Conservation (phyloP, 768 basidiomycete species). For the Agaricus sinodeliciosus region DNA sequence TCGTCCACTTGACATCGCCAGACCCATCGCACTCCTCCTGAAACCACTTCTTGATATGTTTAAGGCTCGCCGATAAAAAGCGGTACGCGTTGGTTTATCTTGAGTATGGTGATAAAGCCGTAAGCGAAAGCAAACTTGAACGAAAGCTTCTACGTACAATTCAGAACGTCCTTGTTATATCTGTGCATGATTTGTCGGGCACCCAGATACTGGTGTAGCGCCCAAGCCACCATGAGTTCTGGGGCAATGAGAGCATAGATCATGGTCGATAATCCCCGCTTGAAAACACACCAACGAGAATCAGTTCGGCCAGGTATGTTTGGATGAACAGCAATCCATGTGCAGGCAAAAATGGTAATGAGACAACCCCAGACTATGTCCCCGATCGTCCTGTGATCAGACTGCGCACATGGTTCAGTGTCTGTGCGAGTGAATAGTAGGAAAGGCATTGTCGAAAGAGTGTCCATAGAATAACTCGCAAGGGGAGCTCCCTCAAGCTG, state of each 20-base stretch:
- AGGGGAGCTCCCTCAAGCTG: background rate
- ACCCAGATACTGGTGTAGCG: constrained; percentile 7
- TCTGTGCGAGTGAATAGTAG: background rate
- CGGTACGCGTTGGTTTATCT: background rate
- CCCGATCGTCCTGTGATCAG: background rate
- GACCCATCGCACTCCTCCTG: background rate
- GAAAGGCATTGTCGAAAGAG: background rate
- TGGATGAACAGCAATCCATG: constrained; percentile 11
- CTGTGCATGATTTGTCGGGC: background rate
- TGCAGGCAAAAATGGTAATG: constrained; percentile 8
- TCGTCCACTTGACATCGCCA: constrained; percentile 5
- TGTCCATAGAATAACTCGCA: background rate
- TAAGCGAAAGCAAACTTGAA: background rate
- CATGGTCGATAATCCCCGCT: background rate
- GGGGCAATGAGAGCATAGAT: constrained; percentile 1
- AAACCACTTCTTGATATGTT: background rate
- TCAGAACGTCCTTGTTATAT: background rate
- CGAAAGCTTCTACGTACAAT: background rate
- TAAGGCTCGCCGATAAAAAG: background rate
- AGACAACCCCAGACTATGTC: constrained; percentile 11
- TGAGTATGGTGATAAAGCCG: background rate
- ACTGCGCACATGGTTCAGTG: background rate
- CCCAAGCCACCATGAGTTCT: constrained; percentile 7
- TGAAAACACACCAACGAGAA: constrained; percentile 2
- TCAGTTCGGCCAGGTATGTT: constrained; percentile 4